phyloP scores from a whole-genome alignment of 768 basidiomycete species.

The Solioccasus polychromus region DNA sequence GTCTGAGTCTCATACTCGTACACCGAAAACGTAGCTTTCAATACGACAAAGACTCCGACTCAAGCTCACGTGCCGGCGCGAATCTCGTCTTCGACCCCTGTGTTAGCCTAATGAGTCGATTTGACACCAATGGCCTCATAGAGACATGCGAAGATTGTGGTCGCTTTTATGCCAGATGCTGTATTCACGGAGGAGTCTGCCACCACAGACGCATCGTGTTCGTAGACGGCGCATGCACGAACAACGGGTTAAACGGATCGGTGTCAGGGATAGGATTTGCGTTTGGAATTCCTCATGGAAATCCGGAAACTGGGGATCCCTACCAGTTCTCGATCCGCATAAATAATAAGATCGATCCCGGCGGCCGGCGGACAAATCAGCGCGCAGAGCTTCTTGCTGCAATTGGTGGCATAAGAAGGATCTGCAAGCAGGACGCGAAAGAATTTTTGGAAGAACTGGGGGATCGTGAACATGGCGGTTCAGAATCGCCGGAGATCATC shows the following conservation, averaged over 20 bases:
- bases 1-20: too few relatives aligned
- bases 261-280: slow-evolving; percentile 4
- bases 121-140: background rate
- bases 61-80: too few relatives aligned
- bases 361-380: slow-evolving; percentile 25
- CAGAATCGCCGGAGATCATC: slow-evolving; percentile 6
- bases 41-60: too few relatives aligned
- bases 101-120: background rate
- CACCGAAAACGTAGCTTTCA: too few relatives aligned
- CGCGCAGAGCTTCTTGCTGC: slow-evolving; percentile 34
- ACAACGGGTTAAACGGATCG: slow-evolving; percentile 26
- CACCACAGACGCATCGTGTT: slow-evolving; percentile 24
- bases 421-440: background rate
- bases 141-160: background rate
- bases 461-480: background rate
- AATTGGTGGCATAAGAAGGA: slow-evolving; percentile 16
- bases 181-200: slow-evolving; percentile 6
- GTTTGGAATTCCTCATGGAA: background rate
- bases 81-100: background rate
- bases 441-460: background rate
- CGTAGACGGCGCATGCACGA: slow-evolving; percentile 33
- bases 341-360: slow-evolving; percentile 18
- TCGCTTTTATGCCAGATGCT: slow-evolving; percentile 8
- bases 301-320: background rate
- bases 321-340: slow-evolving; percentile 19